These are phyloP conservation scores for Globisporangium takayamanum DNA, from an alignment of 352 stramenopile species.

Conservation along the genomic window DNA sequence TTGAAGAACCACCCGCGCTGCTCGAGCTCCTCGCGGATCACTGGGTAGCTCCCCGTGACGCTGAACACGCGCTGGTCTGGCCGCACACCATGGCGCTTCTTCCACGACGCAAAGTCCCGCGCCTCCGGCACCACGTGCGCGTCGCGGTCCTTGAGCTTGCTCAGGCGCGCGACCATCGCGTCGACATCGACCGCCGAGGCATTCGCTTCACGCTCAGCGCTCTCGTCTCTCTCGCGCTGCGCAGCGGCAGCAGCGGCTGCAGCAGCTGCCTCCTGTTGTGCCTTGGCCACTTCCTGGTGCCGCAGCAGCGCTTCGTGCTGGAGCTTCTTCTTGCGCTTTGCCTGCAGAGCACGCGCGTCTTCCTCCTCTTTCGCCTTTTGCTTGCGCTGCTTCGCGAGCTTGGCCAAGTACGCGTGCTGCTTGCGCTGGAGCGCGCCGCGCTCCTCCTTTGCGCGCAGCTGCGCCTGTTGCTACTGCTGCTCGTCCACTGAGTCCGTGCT, in stretches of 20 bases:
- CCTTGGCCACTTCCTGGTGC: slow-evolving; percentile 43
- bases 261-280: slow-evolving; percentile 36
- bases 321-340: slow-evolving; percentile 45
- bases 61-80: slow-evolving; percentile 84
- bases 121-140: slow-evolving; percentile 55
- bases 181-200: slow-evolving; percentile 36
- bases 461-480: slow-evolving; percentile 28
- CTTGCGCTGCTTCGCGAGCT: slow-evolving; percentile 51
- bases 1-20: slow-evolving; percentile 89
- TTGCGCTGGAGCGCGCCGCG: slow-evolving; percentile 50
- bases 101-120: slow-evolving; percentile 86
- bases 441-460: slow-evolving; percentile 32
- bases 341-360: slow-evolving; percentile 41
- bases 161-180: slow-evolving; percentile 73
- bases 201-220: slow-evolving; percentile 17
- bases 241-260: slow-evolving; percentile 17
- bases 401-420: slow-evolving; percentile 61
- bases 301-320: slow-evolving; percentile 47
- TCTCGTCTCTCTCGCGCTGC: slow-evolving; percentile 23
- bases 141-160: slow-evolving; percentile 66
- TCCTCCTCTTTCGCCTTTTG: slow-evolving; percentile 70
- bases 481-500: slow-evolving; percentile 18
- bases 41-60: slow-evolving; percentile 90
- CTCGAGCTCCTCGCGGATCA: slow-evolving; percentile 85
- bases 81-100: slow-evolving; percentile 76